Evolutionary conservation across 768 basidiomycete species (phyloP).

Genomic region (Termitomyces heimii): DNA sequence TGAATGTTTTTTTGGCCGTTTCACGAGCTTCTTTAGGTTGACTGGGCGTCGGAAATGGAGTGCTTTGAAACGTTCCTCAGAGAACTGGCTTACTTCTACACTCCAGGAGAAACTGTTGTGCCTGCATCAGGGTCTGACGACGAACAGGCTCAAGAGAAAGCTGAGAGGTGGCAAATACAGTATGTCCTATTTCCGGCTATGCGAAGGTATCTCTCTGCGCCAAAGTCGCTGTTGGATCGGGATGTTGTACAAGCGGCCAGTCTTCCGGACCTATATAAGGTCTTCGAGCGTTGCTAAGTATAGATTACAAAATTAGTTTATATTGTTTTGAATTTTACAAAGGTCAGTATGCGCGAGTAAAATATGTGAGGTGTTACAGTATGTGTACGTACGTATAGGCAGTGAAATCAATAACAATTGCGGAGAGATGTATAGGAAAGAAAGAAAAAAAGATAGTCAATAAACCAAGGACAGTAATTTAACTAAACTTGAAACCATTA

Average conservation of each 20-base stretch:
- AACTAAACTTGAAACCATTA: slow-evolving; percentile 38
- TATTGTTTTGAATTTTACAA: slow-evolving; percentile 10
- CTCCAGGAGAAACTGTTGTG: slow-evolving; percentile 46
- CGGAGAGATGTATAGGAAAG: background rate
- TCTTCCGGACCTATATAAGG: slow-evolving; percentile 87
- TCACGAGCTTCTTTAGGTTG: slow-evolving; percentile 47
- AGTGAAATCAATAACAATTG: slow-evolving; percentile 13
- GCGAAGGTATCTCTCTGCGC: slow-evolving; percentile 68
- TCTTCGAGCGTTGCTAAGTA: slow-evolving; percentile 85
- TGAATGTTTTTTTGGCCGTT: background rate
- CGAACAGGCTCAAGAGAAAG: slow-evolving; percentile 41
- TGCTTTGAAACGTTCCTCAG: slow-evolving; percentile 85
- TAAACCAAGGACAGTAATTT: slow-evolving; percentile 8
- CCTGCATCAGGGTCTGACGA: slow-evolving; percentile 19
- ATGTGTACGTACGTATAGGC: slow-evolving; percentile 7
- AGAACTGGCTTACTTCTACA: slow-evolving; percentile 90
- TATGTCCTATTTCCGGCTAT: slow-evolving; percentile 87
- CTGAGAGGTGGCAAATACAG: slow-evolving; percentile 81
- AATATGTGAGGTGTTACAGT: slow-evolving; percentile 14
- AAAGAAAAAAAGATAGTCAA: background rate
- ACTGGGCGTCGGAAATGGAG: slow-evolving; percentile 80
- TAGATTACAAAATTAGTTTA: slow-evolving; percentile 7
- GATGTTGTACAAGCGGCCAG: slow-evolving; percentile 87
- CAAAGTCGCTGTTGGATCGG: slow-evolving; percentile 55
- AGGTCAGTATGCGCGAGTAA: slow-evolving; percentile 11